phyloP scores from a whole-genome alignment of 306 rosid species.

The Malus sylvestris region DNA sequence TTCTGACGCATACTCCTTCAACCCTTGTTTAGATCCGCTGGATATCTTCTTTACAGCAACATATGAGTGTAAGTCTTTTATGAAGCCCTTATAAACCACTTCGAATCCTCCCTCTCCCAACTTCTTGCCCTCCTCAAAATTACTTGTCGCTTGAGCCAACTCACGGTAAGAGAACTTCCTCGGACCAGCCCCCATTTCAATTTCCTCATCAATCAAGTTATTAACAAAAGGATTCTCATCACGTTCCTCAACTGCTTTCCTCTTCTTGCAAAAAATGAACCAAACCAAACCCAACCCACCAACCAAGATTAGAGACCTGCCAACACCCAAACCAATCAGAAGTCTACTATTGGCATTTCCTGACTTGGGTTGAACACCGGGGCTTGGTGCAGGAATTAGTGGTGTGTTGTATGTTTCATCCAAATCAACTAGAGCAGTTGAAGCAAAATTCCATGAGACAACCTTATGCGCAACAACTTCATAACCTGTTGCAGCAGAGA shows the following conservation, averaged over 20 bases:
- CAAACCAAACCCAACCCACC: neutral
- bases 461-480: too few species aligned
- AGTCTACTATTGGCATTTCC: neutral
- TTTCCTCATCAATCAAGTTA: neutral
- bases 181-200: neutral
- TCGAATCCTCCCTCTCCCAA: too few species aligned
- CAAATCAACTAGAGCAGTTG: too few species aligned
- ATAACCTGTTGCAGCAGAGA: too few species aligned
- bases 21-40: neutral
- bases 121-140: neutral
- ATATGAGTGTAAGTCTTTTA: neutral
- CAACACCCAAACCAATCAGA: neutral
- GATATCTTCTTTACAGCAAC: conserved; percentile 1
- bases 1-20: neutral
- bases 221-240: neutral
- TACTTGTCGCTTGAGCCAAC: neutral
- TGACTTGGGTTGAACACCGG: neutral
- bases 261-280: neutral
- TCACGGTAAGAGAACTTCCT: neutral
- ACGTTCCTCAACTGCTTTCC: too few species aligned
- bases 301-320: neutral
- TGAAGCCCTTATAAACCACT: neutral
- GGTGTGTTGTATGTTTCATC: too few species aligned
- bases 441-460: too few species aligned
- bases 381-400: neutral